Evolutionary conservation across 176 grass and related monocot species (phyloP).

Genomic region (Areca catechu): DNA sequence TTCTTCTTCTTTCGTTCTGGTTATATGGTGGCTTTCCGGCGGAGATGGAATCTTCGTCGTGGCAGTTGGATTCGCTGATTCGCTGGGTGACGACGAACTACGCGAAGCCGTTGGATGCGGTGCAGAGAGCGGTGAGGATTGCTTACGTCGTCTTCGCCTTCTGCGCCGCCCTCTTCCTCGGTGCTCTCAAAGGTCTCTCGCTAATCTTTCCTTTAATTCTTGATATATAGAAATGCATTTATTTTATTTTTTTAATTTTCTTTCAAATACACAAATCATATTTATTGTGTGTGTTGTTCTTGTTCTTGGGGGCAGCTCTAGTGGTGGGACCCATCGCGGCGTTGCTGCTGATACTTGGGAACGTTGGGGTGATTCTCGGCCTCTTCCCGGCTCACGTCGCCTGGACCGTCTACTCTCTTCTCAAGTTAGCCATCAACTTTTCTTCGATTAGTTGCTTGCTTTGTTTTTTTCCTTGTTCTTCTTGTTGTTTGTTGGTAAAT

Average conservation of each 20-base stretch:
- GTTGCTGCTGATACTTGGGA: constrained; percentile 59
- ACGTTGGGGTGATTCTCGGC: constrained; percentile 64
- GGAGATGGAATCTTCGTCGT: not conserved
- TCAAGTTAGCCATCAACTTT: constrained; percentile 42
- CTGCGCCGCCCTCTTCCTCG: constrained; percentile 82
- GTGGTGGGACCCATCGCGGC: constrained; percentile 75
- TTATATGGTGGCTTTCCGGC: not conserved
- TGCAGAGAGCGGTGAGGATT: constrained; percentile 36
- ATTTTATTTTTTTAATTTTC: too few relatives aligned
- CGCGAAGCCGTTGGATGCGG: constrained; percentile 37
- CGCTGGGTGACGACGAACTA: constrained; percentile 38
- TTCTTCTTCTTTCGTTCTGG: not conserved
- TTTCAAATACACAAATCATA: too few relatives aligned
- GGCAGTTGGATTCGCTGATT: constrained; percentile 39
- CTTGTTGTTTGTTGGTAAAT: too few relatives aligned
- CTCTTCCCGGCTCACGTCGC: constrained; percentile 78
- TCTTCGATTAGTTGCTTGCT: not conserved
- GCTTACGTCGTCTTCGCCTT: constrained; percentile 79
- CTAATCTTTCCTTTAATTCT: not conserved
- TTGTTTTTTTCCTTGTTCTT: not conserved
- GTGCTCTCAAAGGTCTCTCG: constrained; percentile 65
- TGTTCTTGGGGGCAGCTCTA: constrained; percentile 39
- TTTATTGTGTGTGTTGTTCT: too few relatives aligned
- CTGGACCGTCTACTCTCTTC: constrained; percentile 77
- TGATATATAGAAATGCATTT: too few relatives aligned